phyloP scores from a whole-genome alignment of 257 asterid species.

The Solanum sitiens region DNA sequence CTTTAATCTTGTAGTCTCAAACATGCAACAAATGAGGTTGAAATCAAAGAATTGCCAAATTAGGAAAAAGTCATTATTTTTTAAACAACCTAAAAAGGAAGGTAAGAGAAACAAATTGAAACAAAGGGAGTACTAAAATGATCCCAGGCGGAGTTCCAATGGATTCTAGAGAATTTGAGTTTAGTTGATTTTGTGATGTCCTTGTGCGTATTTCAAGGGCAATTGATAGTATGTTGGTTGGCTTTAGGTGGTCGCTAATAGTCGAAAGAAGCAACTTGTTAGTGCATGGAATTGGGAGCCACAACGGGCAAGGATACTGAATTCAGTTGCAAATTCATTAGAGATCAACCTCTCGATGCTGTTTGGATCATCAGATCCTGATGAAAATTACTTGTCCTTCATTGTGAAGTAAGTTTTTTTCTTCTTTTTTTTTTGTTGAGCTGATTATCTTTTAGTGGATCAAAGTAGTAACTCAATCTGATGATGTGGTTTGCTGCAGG shows the following conservation, averaged over 20 bases:
- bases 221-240: constrained; percentile 2
- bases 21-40: background rate
- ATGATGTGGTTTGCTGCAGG: constrained; percentile 30
- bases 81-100: background rate
- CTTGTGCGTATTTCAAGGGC: background rate
- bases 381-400: constrained; percentile 86
- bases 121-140: background rate
- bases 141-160: background rate
- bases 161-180: background rate
- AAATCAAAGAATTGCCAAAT: background rate
- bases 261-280: constrained; percentile 51
- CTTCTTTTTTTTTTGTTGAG: background rate
- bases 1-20: background rate
- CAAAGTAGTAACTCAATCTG: background rate
- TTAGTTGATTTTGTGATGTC: background rate
- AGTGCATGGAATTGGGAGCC: constrained; percentile 86
- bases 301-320: constrained; percentile 67
- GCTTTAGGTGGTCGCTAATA: constrained; percentile 51
- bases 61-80: background rate
- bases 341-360: constrained; percentile 79
- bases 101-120: background rate
- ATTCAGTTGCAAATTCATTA: constrained; percentile 71
- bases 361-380: constrained; percentile 83
- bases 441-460: background rate
- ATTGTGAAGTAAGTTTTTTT: constrained; percentile 54